Percentiles rank a stretch among this genome's conserved stretches.
These are phyloP conservation scores for Chrysanthemum makinoi DNA, from an alignment of 129 eudicot species.

Conservation along the genomic window DNA sequence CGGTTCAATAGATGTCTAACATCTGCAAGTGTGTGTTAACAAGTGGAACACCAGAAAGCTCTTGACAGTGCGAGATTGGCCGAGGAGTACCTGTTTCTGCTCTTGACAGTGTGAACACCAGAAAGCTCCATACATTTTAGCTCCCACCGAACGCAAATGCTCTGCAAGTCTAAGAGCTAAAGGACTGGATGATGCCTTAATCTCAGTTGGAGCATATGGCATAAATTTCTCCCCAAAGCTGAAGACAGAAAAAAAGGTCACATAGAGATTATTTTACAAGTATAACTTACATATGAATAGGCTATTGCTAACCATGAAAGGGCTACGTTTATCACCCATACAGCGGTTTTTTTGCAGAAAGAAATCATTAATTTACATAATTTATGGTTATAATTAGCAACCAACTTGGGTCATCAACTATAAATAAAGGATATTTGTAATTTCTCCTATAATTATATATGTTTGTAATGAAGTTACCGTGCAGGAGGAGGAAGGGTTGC, in stretches of 20 bases:
- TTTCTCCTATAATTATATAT: no score
- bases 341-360: no score
- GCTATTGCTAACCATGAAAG: no score
- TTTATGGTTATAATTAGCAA: no score
- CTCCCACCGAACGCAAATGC: conserved; percentile 83
- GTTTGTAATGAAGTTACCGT: conserved; percentile 44
- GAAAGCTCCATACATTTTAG: conserved; percentile 98
- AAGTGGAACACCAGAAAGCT: conserved; percentile 97
- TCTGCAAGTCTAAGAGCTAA: conserved; percentile 74
- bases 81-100: conserved; percentile 74
- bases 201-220: conserved; percentile 63
- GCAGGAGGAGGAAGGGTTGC: conserved; percentile 43
- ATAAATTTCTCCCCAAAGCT: conserved; percentile 53
- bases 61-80: conserved; percentile 2
- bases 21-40: conserved; percentile 12
- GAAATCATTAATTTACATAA: no score
- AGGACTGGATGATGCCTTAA: conserved; percentile 70
- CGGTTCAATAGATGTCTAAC: conserved; percentile 6
- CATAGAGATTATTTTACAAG: conserved; percentile 12
- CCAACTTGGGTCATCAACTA: no score
- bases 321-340: no score
- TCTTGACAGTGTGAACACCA: conserved; percentile 97
- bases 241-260: conserved; percentile 12
- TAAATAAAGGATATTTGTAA: no score
- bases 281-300: background rate